Percentiles rank a stretch among this genome's conserved stretches.
phyloP scores from a whole-genome alignment of 148 eudicot genomes.

The Rheum nobile region DNA sequence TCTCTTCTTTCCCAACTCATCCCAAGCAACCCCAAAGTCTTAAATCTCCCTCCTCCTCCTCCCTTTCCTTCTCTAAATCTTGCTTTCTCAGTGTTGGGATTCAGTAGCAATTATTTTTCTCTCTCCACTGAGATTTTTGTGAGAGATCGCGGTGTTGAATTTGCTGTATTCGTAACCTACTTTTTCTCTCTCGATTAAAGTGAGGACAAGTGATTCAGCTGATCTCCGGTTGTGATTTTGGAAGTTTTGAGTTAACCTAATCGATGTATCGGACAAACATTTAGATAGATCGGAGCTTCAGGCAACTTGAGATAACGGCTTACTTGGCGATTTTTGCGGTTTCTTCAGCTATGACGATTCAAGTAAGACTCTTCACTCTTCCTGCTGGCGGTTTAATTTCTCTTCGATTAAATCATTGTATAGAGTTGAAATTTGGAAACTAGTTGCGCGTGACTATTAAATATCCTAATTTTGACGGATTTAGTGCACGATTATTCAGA shows the following conservation, averaged over 20 bases:
- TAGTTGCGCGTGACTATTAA: not conserved
- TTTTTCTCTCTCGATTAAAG: not conserved
- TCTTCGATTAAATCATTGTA: not conserved
- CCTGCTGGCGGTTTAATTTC: not conserved
- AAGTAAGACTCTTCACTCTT: constrained; percentile 23
- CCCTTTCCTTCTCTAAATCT: not conserved
- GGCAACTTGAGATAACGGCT: not conserved
- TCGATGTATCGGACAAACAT: not conserved
- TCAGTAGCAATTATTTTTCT: not conserved
- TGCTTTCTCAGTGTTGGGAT: not conserved
- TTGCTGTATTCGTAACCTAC: not conserved
- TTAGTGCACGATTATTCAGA: not conserved
- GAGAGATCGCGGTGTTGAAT: not conserved
- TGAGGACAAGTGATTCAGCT: not conserved
- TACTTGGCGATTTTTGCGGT: constrained; percentile 7
- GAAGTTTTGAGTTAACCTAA: not conserved
- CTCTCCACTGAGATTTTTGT: not conserved
- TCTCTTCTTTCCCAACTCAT: not conserved
- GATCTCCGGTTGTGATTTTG: not conserved
- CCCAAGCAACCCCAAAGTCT: not conserved
- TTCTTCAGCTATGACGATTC: constrained; percentile 31
- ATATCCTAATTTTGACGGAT: not conserved
- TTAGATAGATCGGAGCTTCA: not conserved
- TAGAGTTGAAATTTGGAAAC: not conserved
- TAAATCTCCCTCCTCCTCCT: not conserved